A percentile compares a stretch with the other conserved stretches of the same genome.
These are phyloP conservation scores for Trametes gibbosa DNA, from an alignment of 768 basidiomycete genomes.

Conservation along the genomic window DNA sequence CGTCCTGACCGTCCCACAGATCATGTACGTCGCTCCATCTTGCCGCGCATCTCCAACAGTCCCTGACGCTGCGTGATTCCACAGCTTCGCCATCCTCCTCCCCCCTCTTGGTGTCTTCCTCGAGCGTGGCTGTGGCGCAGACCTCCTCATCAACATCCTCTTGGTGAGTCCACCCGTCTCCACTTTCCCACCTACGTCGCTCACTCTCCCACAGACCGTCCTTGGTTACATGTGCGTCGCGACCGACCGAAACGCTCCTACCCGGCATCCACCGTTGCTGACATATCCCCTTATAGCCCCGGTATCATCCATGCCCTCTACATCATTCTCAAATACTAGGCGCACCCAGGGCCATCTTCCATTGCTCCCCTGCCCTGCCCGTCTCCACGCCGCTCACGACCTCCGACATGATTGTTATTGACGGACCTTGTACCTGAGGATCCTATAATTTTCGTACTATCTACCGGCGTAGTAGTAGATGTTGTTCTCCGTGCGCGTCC, in stretches of 20 bases:
- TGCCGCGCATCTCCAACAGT: not conserved
- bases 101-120: constrained; percentile 88
- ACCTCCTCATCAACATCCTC: constrained; percentile 77
- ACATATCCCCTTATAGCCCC: constrained; percentile 46
- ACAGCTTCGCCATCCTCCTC: constrained; percentile 64
- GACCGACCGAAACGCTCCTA: not conserved
- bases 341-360: not conserved
- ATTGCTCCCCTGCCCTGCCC: not conserved
- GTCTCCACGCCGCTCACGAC: constrained; percentile 12
- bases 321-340: constrained; percentile 76
- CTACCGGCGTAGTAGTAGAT: constrained; percentile 8
- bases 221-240: constrained; percentile 71
- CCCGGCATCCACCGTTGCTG: constrained; percentile 5
- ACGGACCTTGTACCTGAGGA: constrained; percentile 9
- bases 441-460: constrained; percentile 1
- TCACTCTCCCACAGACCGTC: constrained; percentile 41
- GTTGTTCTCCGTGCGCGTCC: not conserved
- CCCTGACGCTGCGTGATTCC: not conserved
- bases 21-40: constrained; percentile 37
- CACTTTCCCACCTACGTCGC: not conserved
- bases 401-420: constrained; percentile 12
- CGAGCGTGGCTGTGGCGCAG: constrained; percentile 78
- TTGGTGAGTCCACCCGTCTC: constrained; percentile 36
- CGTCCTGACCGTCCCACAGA: constrained; percentile 31
- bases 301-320: constrained; percentile 82